Conservation (phyloP, 352 stramenopile species). For the Globisporangium splendens region DNA sequence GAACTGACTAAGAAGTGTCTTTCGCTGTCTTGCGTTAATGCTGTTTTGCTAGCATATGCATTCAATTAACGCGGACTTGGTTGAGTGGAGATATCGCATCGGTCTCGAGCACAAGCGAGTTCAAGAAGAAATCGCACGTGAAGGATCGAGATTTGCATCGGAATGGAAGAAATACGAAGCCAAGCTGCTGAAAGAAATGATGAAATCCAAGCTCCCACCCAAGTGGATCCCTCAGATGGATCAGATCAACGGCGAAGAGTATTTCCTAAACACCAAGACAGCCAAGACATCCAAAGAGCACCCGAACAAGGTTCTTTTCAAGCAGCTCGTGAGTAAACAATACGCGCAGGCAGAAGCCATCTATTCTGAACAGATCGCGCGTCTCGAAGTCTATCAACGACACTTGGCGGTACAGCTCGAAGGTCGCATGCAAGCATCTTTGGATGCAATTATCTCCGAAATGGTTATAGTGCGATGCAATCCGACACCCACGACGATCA, state of each 20-base stretch:
- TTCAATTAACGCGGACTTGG: slow-evolving; percentile 15
- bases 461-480: slow-evolving; percentile 9
- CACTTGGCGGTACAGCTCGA: slow-evolving; percentile 16
- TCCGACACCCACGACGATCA: neutral
- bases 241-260: slow-evolving; percentile 28
- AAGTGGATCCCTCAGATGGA: slow-evolving; percentile 50
- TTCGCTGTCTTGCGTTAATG: neutral
- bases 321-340: slow-evolving; percentile 30
- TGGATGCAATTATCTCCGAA: slow-evolving; percentile 12
- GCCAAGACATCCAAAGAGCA: slow-evolving; percentile 28
- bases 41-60: slow-evolving; percentile 4
- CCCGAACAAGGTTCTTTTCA: slow-evolving; percentile 28
- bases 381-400: slow-evolving; percentile 24
- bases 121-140: slow-evolving; percentile 18
- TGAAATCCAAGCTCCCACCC: slow-evolving; percentile 24
- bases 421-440: neutral
- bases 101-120: slow-evolving; percentile 22
- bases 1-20: neutral
- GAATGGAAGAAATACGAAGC: slow-evolving; percentile 37
- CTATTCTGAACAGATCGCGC: slow-evolving; percentile 12
- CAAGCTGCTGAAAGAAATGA: slow-evolving; percentile 34
- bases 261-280: slow-evolving; percentile 39
- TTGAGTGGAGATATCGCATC: slow-evolving; percentile 32
- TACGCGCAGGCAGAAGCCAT: slow-evolving; percentile 20
- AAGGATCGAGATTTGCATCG: slow-evolving; percentile 17